Percentiles rank a stretch among this genome's conserved stretches.
Conservation (phyloP, 257 asterid species). For the Solanum chilense region DNA sequence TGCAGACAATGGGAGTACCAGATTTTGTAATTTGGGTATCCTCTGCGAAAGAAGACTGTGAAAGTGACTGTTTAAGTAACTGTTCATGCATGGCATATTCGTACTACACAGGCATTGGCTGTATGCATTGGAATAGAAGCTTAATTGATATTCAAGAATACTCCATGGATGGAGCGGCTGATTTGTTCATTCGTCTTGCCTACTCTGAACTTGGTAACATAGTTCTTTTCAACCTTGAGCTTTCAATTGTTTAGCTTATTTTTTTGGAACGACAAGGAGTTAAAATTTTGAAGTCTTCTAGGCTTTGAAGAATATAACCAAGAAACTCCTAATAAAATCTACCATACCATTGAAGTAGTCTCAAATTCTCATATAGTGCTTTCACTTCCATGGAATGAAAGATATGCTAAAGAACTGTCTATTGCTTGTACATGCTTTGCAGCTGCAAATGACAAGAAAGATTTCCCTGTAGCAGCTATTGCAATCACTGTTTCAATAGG, state of each 20-base stretch:
- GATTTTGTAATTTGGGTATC: slow-evolving; percentile 15
- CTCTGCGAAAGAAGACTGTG: slow-evolving; percentile 19
- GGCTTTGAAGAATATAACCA: not conserved
- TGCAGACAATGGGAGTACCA: slow-evolving; percentile 25
- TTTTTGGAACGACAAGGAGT: not conserved
- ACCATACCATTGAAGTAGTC: not conserved
- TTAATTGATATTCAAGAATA: slow-evolving; percentile 30
- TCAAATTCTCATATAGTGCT: not conserved
- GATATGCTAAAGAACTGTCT: too few species aligned
- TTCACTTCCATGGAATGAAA: too few species aligned
- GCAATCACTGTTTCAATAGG: too few species aligned
- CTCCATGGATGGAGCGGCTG: slow-evolving; percentile 15
- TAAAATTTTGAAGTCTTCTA: not conserved
- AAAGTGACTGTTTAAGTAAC: slow-evolving; percentile 15
- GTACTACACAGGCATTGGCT: slow-evolving; percentile 6
- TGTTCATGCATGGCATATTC: slow-evolving; percentile 18
- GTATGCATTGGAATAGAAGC: slow-evolving; percentile 13
- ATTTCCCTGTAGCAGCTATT: too few species aligned
- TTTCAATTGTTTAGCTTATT: not conserved
- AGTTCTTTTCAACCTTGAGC: not conserved
- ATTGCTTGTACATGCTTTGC: too few species aligned
- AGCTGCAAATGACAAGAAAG: too few species aligned
- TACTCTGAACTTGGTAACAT: slow-evolving; percentile 37
- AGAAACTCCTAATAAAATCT: not conserved
- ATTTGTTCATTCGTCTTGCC: slow-evolving; percentile 37